Conservation (phyloP, 2,329 filamentous ascomycete species). For the Stagonosporopsis chrysanthemi region DNA sequence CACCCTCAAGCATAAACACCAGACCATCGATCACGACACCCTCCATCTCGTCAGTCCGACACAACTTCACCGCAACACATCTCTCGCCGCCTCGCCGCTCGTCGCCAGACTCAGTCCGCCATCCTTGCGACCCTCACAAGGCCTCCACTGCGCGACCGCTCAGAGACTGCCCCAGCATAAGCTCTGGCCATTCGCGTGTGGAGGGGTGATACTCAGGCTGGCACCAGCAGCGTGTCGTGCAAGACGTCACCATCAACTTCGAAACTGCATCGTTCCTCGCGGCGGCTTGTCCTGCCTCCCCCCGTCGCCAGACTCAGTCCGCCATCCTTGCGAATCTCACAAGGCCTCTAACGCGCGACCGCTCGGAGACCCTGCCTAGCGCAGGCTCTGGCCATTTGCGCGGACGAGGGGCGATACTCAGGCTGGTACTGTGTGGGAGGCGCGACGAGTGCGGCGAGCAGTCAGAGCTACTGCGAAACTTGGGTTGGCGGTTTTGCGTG, state of each 20-base stretch:
- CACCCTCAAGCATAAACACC: too few relatives aligned
- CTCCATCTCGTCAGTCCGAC: too few relatives aligned
- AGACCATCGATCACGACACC: too few relatives aligned
- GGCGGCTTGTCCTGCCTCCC: background rate
- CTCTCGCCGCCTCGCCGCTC: background rate
- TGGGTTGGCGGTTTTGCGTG: conserved; percentile 11
- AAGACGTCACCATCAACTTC: too few relatives aligned
- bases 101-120: conserved; percentile 4
- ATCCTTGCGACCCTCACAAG: conserved; percentile 6
- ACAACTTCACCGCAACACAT: too few relatives aligned
- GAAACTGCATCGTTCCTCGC: background rate
- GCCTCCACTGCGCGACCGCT: conserved; percentile 2
- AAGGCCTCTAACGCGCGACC: conserved; percentile 3
- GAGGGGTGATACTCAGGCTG: conserved; percentile 26
- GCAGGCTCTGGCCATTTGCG: conserved; percentile 15
- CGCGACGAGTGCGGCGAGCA: background rate
- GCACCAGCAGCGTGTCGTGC: background rate
- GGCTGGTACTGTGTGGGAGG: conserved; percentile 3
- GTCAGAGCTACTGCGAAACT: conserved; percentile 20
- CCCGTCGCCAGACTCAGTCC: conserved; percentile 2
- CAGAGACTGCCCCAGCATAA: conserved; percentile 15
- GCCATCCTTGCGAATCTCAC: conserved; percentile 12
- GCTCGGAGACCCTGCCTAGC: conserved; percentile 12
- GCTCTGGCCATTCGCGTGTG: conserved; percentile 12
- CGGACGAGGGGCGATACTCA: conserved; percentile 19